Conservation (phyloP, 1,284 basidiomycete species). For the Sparassis latifolia region DNA sequence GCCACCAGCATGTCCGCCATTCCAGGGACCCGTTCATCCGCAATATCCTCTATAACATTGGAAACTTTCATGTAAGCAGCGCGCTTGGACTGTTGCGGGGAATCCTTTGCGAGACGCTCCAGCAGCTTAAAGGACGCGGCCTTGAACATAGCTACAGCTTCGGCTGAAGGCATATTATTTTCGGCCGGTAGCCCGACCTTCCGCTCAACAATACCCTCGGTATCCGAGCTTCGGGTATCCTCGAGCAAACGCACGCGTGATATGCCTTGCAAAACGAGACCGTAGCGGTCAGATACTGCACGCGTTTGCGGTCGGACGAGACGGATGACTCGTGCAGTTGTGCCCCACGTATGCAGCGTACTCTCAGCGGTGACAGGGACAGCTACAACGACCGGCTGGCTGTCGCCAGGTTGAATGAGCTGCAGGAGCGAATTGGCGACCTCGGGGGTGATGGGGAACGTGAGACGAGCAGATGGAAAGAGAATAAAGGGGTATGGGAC, state of each 20-base stretch:
- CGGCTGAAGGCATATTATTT: slow-evolving; percentile 42
- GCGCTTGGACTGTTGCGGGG: slow-evolving; percentile 44
- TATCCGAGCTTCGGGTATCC: slow-evolving; percentile 20
- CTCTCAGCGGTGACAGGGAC: slow-evolving; percentile 41
- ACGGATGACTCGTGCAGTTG: slow-evolving; percentile 53
- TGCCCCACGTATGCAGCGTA: slow-evolving; percentile 34
- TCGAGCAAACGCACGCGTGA: slow-evolving; percentile 43
- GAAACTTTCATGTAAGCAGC: slow-evolving; percentile 62
- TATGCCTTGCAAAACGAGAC: slow-evolving; percentile 62
- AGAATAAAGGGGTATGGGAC: slow-evolving; percentile 61
- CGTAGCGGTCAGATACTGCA: slow-evolving; percentile 33
- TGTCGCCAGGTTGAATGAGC: slow-evolving; percentile 55
- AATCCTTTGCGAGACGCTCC: slow-evolving; percentile 59
- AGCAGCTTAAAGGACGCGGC: slow-evolving; percentile 56
- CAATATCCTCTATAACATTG: slow-evolving; percentile 56
- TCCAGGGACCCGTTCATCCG: slow-evolving; percentile 54
- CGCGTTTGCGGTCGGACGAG: slow-evolving; percentile 45
- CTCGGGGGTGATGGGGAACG: slow-evolving; percentile 48
- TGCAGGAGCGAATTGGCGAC: slow-evolving; percentile 55
- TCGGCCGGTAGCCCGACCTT: slow-evolving; percentile 44
- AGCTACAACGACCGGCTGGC: slow-evolving; percentile 57
- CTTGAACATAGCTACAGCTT: slow-evolving; percentile 59
- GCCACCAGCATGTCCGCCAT: slow-evolving; percentile 71
- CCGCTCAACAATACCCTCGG: slow-evolving; percentile 31
- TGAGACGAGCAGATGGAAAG: slow-evolving; percentile 58